These are phyloP conservation scores for Curvularia eragrostidis DNA, from an alignment of 2,329 filamentous ascomycete species.

Conservation along the genomic window DNA sequence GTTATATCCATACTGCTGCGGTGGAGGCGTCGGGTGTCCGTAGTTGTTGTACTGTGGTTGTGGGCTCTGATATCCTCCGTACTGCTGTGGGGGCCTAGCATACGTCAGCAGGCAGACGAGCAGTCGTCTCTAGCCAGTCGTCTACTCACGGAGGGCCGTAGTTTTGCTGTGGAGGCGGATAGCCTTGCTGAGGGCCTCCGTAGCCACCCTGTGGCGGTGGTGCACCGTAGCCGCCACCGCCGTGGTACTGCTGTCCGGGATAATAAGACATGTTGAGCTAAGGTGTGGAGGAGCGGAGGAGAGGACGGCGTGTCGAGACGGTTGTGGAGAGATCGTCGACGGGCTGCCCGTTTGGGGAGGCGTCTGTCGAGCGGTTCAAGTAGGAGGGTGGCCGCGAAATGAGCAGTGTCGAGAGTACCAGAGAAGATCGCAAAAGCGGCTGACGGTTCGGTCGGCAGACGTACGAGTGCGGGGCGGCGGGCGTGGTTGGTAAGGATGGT, in stretches of 20 bases:
- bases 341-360: constrained; percentile 10
- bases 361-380: constrained; percentile 6
- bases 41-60: constrained; percentile 52
- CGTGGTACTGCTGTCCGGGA: constrained; percentile 53
- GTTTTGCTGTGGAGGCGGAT: constrained; percentile 38
- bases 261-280: constrained; percentile 49
- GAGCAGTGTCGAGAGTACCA: constrained; percentile 10
- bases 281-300: constrained; percentile 9
- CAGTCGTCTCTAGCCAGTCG: background rate
- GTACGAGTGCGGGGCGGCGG: constrained; percentile 26
- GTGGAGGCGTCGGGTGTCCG: constrained; percentile 49
- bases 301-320: constrained; percentile 5
- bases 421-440: constrained; percentile 16
- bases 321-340: constrained; percentile 13
- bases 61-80: constrained; percentile 46
- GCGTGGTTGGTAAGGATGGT: constrained; percentile 21
- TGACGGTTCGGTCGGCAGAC: constrained; percentile 17
- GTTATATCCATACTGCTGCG: constrained; percentile 54
- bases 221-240: constrained; percentile 44
- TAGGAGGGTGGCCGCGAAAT: background rate
- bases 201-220: constrained; percentile 51
- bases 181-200: constrained; percentile 38
- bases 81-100: constrained; percentile 43
- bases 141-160: constrained; percentile 42
- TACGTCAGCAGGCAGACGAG: constrained; percentile 25